Evolutionary conservation across 352 stramenopile genomes (phyloP), one percentile per base, ranked within the genome.

Genomic region (Pythium myriotylum): DNA sequence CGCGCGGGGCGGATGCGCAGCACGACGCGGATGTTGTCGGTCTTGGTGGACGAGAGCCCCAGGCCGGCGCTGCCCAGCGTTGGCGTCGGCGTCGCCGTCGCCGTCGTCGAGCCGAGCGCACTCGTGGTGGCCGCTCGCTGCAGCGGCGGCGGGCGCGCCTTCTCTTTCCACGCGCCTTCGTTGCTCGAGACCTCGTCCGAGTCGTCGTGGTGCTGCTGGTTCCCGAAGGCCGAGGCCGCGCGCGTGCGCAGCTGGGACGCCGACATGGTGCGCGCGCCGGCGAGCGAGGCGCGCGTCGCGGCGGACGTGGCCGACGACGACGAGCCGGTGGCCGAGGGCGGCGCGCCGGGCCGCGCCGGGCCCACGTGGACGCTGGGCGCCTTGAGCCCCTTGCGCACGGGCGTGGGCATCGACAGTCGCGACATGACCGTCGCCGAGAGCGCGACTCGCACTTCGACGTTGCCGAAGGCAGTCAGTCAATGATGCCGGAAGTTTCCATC

Each of bases 311-410:
- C 59, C 12, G 59, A 67, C n/a, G 59, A 67, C 13, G 59, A 67
- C 19, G 59, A 67, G 4, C 59, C 59, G 3, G 59, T 67, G 10
- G 59, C 59, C 7, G 59, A 67, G n/a, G 59, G 51, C 17, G 59
- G 59, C 19, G 59, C 59, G n/a, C 51, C 45, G 1, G 59, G 59
- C 9, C 59, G 59, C 22, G 51, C 47, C 6, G 59, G 59, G 2
- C 59, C 52, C 1, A 67, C 39, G n/a, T 67, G 59, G 45, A 67
- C 59, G 37, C 59, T 67, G 22, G 59, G 59, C 45, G 59, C 39
- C 33, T 61, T 61, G 26, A 67, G 46, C 4, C 59, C 59, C 27
- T 62, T 58, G 35, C 51, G 59, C 59, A 62, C 39, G 47, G 47
- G 59, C 26, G 59, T 52, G 20, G 51, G 59, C 59, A 52, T 55